Base-by-base conservation (phyloP, 129 eudicot genomes). In the Arctium lappa region DNA sequence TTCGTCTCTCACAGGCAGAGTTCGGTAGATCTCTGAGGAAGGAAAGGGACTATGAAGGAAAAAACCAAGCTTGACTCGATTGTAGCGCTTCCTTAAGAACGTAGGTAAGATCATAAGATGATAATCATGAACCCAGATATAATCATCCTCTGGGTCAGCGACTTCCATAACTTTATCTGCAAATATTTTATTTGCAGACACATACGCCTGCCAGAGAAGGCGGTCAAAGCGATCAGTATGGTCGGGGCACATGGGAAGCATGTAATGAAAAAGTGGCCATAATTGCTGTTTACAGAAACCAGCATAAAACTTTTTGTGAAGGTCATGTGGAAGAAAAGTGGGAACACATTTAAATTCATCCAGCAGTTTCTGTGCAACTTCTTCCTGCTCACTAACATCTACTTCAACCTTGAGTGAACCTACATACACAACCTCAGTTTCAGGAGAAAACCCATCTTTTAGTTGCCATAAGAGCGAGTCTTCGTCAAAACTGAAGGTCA, bases 21-120 rank as follows among this genome's bases (percentile, higher is more conserved):
- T 94, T 78, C 97, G 84, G 82, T 91, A 94, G 73, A 94, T 94
- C 78, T 94, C 98, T 0, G 93, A 89, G 3, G 98, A 90, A 10
- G 98, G 98, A 72, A 94, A 94, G 0, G 98, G 98, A 42, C 98
- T 94, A 76, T 94, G 98, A 39, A 94, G 95, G 69, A 94, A 94
- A 78, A 94, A 94, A 0, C 98, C 98, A 3, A 94, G 87, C 56
- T 89, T 94, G 37, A 91, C 94, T 39, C 94, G 91, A 80, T 92
- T 82, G 80, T 79, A 87, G 4, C 86, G 89, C 70, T 89, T 94
- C 81, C 97, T 83, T 86, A 94, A 74, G 69, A 92, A 94, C 0
- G 95, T 87, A 39, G 98, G 98, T 71, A 94, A 86, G 62, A 89
- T 89, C 98, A 94, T 92, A 79, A 94, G 91, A 82, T 94, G 98